These are phyloP conservation scores for Yamadazyma dendronema DNA, from an alignment of 1,139 yeast species.

Conservation along the genomic window DNA sequence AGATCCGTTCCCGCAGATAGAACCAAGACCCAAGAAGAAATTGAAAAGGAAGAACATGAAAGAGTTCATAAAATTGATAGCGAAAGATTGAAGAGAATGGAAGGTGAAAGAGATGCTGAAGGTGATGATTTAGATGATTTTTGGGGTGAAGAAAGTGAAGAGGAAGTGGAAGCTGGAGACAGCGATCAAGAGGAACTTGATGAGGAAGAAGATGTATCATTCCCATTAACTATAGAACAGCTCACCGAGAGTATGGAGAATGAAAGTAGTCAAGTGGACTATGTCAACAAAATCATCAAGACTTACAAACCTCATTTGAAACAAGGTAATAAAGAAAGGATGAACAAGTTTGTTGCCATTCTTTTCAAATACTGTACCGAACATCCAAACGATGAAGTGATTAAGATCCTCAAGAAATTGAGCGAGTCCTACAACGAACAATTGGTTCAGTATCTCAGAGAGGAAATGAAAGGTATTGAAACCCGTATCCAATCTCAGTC, in stretches of 20 bases:
- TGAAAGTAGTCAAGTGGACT: conserved; percentile 28
- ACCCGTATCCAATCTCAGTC: conserved; percentile 33
- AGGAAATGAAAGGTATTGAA: conserved; percentile 45
- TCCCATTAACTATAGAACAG: conserved; percentile 52
- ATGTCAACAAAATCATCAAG: conserved; percentile 56
- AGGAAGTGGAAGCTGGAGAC: conserved; percentile 24
- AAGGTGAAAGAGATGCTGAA: conserved; percentile 61
- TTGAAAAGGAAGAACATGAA: conserved; percentile 65
- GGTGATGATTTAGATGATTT: conserved; percentile 72
- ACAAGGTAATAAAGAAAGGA: conserved; percentile 75
- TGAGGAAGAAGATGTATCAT: conserved; percentile 18
- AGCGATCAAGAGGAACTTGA: conserved; percentile 32
- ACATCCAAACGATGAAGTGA: conserved; percentile 22
- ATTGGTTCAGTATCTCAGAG: conserved; percentile 49
- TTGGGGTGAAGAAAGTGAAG: conserved; percentile 56
- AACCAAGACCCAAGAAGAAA: conserved; percentile 88
- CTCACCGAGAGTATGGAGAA: conserved; percentile 47
- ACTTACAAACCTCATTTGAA: conserved; percentile 75
- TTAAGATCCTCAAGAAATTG: conserved; percentile 55
- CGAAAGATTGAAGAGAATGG: conserved; percentile 82
- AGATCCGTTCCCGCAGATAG: conserved; percentile 96
- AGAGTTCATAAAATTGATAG: conserved; percentile 68
- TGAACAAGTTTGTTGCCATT: conserved; percentile 63
- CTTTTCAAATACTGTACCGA: conserved; percentile 56
- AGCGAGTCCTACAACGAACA: conserved; percentile 66